Base-by-base conservation (phyloP, 768 basidiomycete genomes). In the Tulasnella sp. region DNA sequence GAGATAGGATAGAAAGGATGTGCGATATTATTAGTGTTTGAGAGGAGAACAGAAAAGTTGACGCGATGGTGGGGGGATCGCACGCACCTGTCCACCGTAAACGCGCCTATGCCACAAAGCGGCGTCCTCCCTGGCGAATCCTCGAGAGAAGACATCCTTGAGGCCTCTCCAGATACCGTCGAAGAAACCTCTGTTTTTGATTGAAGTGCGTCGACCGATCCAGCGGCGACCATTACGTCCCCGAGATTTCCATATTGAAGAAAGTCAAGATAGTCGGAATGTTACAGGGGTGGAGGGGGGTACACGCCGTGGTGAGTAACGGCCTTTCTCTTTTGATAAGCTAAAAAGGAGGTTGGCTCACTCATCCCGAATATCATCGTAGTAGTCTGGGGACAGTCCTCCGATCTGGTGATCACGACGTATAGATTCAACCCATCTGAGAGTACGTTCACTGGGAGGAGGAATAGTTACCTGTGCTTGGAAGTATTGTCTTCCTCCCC, bases 51-150 rank as follows among this genome's bases (percentile, higher is more conserved):
- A 41, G 41, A 22, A 76, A 9, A 42, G 7, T 7, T 76, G 22
- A 22, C 75, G 37, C 20, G 75, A 48, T 20, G 18, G 5, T 24
- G 1, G 46, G 31, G 37, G 75, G 20, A 44, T 76, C 8, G 40
- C 22, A 78, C 78, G 58, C 78, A 50, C 83, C 28, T 90, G 81
- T 74, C 90, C 90, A 46, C 90, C 90, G 84, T 94, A 95, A 7
- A 91, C 90, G 31, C 90, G 89, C 76, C 88, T 87, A 85, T 94
- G 92, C 90, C 89, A 93, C 80, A 89, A 87, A 42, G 87, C 87
- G 1, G 93, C 93, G 83, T 93, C 92, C 80, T 90, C 85, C 31
- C 88, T 85, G 37, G 90, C 90, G 28, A 91, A 88, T 46, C 82
- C 82, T 18, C 74, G 74, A 60, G 75, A 77, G 54, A 83, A 83